phyloP scores from a whole-genome alignment of 2,329 filamentous ascomycete genomes.

The Byssoonygena ceratinophila region DNA sequence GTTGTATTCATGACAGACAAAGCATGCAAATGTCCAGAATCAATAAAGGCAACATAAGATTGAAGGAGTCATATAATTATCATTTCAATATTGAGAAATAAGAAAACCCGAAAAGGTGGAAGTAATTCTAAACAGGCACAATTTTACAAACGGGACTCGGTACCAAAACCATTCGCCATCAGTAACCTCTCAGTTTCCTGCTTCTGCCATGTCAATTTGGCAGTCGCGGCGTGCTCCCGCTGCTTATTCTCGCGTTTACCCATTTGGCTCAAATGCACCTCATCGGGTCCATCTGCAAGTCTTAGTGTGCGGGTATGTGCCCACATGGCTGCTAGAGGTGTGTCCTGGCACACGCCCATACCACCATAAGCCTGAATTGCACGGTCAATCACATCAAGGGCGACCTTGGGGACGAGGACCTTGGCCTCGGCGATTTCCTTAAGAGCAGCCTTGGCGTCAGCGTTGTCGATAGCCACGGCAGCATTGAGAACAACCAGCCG shows the following conservation, averaged over 20 bases:
- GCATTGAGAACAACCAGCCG: constrained; percentile 87
- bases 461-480: constrained; percentile 84
- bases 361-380: constrained; percentile 88
- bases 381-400: constrained; percentile 80
- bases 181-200: constrained; percentile 31
- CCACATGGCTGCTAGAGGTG: constrained; percentile 78
- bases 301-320: constrained; percentile 68
- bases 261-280: constrained; percentile 65
- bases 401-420: constrained; percentile 72
- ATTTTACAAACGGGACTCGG: constrained; percentile 12
- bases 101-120: not conserved
- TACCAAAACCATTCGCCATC: constrained; percentile 29
- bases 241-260: constrained; percentile 47
- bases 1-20: no score
- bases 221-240: constrained; percentile 34
- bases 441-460: constrained; percentile 76
- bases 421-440: constrained; percentile 95
- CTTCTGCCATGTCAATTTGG: constrained; percentile 37
- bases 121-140: not conserved
- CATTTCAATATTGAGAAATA: not conserved
- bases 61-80: not conserved
- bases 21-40: no score
- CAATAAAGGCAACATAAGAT: no score
- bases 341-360: constrained; percentile 87
- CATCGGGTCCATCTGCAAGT: constrained; percentile 87